These are phyloP conservation scores for Coniochaeta prunicola DNA, from an alignment of 2,329 filamentous ascomycete genomes.

Conservation along the genomic window DNA sequence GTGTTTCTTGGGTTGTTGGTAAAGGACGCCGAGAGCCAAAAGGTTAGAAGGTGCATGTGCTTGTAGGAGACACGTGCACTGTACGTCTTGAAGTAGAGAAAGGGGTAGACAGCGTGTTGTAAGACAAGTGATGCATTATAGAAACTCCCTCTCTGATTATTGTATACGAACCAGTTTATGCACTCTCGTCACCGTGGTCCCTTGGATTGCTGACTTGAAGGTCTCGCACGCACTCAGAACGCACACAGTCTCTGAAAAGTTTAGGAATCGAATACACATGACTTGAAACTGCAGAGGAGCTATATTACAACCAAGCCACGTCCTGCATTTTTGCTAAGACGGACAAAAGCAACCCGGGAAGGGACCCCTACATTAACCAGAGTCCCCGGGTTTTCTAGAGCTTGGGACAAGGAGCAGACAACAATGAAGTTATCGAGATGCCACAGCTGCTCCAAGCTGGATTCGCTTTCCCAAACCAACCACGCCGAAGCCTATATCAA, in stretches of 20 bases:
- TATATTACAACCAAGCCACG: constrained; percentile 9
- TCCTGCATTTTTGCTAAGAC: background rate
- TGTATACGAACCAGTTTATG: too few relatives aligned
- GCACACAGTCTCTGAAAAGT: background rate
- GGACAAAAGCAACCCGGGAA: background rate
- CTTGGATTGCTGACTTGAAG: too few relatives aligned
- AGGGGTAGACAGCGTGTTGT: background rate
- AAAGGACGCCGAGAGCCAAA: background rate
- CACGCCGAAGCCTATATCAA: background rate
- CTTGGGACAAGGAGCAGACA: background rate
- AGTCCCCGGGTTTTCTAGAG: background rate
- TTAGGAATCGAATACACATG: constrained; percentile 7
- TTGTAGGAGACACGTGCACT: background rate
- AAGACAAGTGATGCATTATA: background rate
- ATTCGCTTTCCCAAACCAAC: background rate
- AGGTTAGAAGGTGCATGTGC: background rate
- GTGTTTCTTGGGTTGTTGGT: background rate
- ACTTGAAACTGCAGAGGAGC: constrained; percentile 6
- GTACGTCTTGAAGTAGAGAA: background rate
- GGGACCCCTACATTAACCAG: background rate
- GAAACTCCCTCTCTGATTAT: background rate
- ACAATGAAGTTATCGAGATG: background rate
- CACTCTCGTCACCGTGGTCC: too few relatives aligned
- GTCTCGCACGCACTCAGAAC: background rate
- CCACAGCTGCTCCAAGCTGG: background rate